Evolutionary conservation across 2,329 filamentous ascomycete genomes (phyloP).

Genomic region (Sclerotinia sclerotiorum): DNA sequence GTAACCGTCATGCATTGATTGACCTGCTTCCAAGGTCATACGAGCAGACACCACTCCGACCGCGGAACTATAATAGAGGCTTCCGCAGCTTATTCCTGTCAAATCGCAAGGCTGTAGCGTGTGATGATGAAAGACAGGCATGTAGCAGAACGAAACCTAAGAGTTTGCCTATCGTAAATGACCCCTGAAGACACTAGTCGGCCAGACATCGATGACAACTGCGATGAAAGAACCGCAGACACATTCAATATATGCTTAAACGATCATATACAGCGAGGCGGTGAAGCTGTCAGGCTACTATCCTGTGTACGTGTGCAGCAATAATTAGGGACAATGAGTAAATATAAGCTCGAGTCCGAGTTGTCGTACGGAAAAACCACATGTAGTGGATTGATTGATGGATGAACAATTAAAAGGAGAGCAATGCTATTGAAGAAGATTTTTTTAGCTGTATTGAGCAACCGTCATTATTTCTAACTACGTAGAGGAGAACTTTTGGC

Average conservation of each 20-base stretch:
- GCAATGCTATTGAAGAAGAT: background rate
- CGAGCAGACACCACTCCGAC: background rate
- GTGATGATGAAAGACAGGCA: background rate
- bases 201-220: background rate
- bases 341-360: background rate
- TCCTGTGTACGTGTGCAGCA: background rate
- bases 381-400: background rate
- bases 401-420: background rate
- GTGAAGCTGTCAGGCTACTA: background rate
- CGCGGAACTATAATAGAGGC: no score
- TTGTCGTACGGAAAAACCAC: background rate
- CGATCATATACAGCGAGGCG: background rate
- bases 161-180: background rate
- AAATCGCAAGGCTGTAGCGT: background rate
- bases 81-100: background rate
- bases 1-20: background rate
- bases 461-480: background rate
- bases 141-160: background rate
- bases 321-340: background rate
- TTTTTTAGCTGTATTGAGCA: background rate
- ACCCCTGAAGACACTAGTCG: background rate
- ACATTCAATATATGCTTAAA: background rate
- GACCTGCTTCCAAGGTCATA: background rate
- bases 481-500: background rate
- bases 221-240: no score